Conservation (phyloP, 2,329 filamentous ascomycete species). For the Ophiosphaerella narmari region DNA sequence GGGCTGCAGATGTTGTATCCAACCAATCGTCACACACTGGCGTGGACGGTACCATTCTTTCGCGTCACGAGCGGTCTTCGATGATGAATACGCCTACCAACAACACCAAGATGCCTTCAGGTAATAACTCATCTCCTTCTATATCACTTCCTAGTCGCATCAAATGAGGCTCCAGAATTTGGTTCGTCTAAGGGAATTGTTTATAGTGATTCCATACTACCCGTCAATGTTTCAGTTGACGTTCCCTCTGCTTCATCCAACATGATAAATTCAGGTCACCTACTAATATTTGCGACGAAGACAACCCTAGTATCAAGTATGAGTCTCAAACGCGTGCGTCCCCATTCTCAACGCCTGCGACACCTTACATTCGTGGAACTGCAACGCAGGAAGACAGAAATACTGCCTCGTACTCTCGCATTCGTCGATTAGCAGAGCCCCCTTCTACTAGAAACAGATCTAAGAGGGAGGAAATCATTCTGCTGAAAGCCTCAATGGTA, state of each 20-base stretch:
- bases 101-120: constrained; percentile 10
- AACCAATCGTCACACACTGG: constrained; percentile 2
- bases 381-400: not conserved
- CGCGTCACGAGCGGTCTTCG: constrained; percentile 12
- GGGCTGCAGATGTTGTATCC: constrained; percentile 28
- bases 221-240: constrained; percentile 12
- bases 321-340: not conserved
- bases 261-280: constrained; percentile 2
- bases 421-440: constrained; percentile 52
- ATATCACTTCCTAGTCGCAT: not conserved
- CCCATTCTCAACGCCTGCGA: too few species aligned
- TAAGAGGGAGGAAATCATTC: constrained; percentile 73
- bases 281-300: constrained; percentile 19
- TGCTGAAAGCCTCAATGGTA: constrained; percentile 77
- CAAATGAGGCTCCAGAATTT: not conserved
- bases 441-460: constrained; percentile 64
- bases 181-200: not conserved
- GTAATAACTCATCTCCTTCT: constrained; percentile 21
- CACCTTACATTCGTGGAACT: too few species aligned
- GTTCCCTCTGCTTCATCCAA: not conserved
- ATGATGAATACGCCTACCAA: constrained; percentile 4
- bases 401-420: constrained; percentile 23
- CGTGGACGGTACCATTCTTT: constrained; percentile 5
- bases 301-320: constrained; percentile 1
- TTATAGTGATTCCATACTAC: constrained; percentile 1